Evolutionary conservation across 2,329 filamentous ascomycete genomes (phyloP).

Genomic region (Colletotrichum ledebouriae): DNA sequence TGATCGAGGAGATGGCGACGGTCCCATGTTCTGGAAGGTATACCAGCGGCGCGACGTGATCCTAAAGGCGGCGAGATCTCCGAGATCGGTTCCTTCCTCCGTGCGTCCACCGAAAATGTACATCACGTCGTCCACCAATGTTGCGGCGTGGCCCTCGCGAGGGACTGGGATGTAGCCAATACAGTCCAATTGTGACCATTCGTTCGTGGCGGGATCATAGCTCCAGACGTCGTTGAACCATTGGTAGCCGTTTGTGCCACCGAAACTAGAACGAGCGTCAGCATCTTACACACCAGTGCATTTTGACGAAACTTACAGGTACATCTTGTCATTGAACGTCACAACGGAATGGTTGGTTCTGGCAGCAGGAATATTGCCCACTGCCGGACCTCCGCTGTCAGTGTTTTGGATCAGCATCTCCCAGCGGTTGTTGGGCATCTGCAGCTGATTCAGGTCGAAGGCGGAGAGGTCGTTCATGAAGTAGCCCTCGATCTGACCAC

Average conservation of each 20-base stretch:
- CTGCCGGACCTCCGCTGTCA: slow-evolving; percentile 70
- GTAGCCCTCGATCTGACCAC: slow-evolving; percentile 95
- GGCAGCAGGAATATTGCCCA: slow-evolving; percentile 80
- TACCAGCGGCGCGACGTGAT: slow-evolving; percentile 92
- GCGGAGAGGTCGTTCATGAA: slow-evolving; percentile 98
- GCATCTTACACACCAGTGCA: background rate
- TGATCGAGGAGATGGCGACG: slow-evolving; percentile 91
- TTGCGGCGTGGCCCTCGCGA: slow-evolving; percentile 93
- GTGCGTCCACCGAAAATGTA: slow-evolving; percentile 98
- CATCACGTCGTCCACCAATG: slow-evolving; percentile 97
- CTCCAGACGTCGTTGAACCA: slow-evolving; percentile 99
- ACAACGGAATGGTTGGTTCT: slow-evolving; percentile 96
- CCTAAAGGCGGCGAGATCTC: slow-evolving; percentile 86
- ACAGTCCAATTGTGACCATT: slow-evolving; percentile 91
- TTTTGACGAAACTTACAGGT: slow-evolving; percentile 73
- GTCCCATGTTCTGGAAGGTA: slow-evolving; percentile 99
- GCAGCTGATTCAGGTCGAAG: slow-evolving; percentile 95
- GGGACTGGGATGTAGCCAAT: slow-evolving; percentile 97
- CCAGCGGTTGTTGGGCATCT: slow-evolving; percentile 93
- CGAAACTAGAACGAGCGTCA: slow-evolving; percentile 74
- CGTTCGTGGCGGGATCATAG: slow-evolving; percentile 86
- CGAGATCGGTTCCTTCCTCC: slow-evolving; percentile 91
- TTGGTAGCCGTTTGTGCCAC: slow-evolving; percentile 92
- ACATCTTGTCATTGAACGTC: slow-evolving; percentile 93
- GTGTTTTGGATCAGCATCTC: slow-evolving; percentile 88